Base-by-base conservation (phyloP, 345 rosid species). In the Capsella bursapastoris region DNA sequence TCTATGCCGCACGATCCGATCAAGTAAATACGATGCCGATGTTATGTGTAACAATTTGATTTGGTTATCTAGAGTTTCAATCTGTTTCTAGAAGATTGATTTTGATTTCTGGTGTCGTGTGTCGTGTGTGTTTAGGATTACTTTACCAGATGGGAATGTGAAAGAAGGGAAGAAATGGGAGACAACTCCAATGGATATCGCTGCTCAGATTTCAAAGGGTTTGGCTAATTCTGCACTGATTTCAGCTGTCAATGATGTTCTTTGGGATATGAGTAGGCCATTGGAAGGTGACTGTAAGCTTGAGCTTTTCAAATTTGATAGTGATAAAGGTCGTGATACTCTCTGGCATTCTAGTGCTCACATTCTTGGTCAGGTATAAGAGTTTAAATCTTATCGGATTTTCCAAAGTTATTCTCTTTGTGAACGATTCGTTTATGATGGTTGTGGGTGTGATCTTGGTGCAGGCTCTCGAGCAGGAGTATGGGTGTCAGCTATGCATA, bases 301-400 rank as follows among this genome's bases (percentile, higher is more conserved):
- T 48, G 80, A 90, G 83, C 62, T 96, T 12, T 87, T 86, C 79
- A 83, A 82, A 31, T 95, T 92, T 52, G 97, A 89, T 29, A 78
- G 67, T 2, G 93, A 92, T 8, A 88, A 88, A 78, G 99, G 98
- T 2, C 90, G 97, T 3, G 99, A 95, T 74, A 90, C 99, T 49
- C 93, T 92, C 43, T 95, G 97, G 97, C 99, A 95, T 79, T 95
- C 99, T 7, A 95, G 99, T 50, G 97, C 98, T 18, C 98, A 96
- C 82, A 90, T 96, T 78, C 96, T 96, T 66, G 99, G 99, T 55
- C 90, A 92, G 96, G 99, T 91, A 73, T 14, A 35, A 28, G 16
- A 47, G 29, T 22, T 44, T 59, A 1, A 22, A 49, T 50, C 57
- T 59, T 31, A 27, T 66, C 32, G 58, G n/a, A n/a, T 40, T 15